Evolutionary conservation across 305 asterid genomes (phyloP), one percentile per base, ranked within the genome.

Genomic region (Fraxinus dipetala): DNA sequence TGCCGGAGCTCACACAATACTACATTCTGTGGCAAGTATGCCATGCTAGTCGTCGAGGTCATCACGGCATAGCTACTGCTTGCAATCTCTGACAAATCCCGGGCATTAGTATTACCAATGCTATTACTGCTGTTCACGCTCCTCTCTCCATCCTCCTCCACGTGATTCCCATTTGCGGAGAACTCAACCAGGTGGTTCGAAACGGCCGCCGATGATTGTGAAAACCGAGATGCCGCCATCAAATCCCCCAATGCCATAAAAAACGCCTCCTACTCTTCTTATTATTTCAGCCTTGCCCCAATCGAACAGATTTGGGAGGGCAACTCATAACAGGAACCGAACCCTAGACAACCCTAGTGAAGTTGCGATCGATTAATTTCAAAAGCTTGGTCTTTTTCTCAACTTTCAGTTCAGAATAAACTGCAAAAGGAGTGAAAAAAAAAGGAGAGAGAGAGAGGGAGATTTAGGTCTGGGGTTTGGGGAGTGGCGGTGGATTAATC

Each of bases 231-330:
- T 79, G 95, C 92, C 72, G 92, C 93, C 98, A 96, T 96, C 88
- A 94, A 90, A 91, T 94, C 98, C 76, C 98, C 99, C 97, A 96
- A 90, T 93, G 99, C 99, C 99, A 96, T 93, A 87, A 70, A 91
- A 94, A 88, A 69, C 80, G 78, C 84, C 76, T 80, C 87, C 51
- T 72, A 81, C 69, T 80, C 78, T 35, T 74, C 30, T 32, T 72
- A 32, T 67, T 2, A 61, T 75, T 75, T 89, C 88, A 92, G 83
- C 98, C 98, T 91, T 92, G 93, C 91, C 98, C 98, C 88, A 93
- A 94, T 87, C 94, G 91, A 86, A 91, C 94, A 84, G 91, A 91
- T 90, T 89, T 88, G 77, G 93, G 88, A 59, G 86, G 88, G 87
- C 87, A 89, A 73, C 91, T 89, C 98, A 91, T 94, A 90, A 87